phyloP scores from a whole-genome alignment of 495 filamentous ascomycete genomes.

The Parathielavia hyrcaniae region DNA sequence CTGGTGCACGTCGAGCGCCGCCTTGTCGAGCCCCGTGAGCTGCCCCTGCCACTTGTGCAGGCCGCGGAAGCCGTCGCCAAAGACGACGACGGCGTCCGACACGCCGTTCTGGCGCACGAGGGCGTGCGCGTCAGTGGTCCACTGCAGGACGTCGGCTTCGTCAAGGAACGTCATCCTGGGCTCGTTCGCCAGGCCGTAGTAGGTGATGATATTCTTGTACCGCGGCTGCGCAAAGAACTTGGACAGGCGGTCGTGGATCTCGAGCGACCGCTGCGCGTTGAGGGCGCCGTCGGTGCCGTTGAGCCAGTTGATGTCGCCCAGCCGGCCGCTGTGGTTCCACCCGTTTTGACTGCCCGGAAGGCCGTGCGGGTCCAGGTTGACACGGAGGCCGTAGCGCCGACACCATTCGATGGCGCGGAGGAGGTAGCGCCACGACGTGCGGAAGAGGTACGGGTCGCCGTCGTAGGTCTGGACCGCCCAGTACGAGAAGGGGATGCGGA shows the following conservation, averaged over 20 bases:
- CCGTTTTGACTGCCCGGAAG: slow-evolving; percentile 82
- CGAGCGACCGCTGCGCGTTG: slow-evolving; percentile 70
- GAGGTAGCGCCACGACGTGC: slow-evolving; percentile 89
- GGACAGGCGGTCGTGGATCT: slow-evolving; percentile 71
- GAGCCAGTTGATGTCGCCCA: slow-evolving; percentile 68
- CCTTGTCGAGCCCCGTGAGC: slow-evolving; percentile 48
- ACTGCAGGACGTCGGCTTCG: slow-evolving; percentile 54
- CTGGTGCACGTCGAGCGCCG: slow-evolving; percentile 89
- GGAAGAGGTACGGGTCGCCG: slow-evolving; percentile 79
- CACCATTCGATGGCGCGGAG: slow-evolving; percentile 88
- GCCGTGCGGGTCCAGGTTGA: slow-evolving; percentile 91
- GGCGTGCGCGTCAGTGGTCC: slow-evolving; percentile 59
- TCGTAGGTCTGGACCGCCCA: slow-evolving; percentile 87
- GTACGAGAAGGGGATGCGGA: slow-evolving; percentile 91
- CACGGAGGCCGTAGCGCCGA: slow-evolving; percentile 84
- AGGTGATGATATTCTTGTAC: slow-evolving; percentile 74
- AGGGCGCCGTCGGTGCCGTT: slow-evolving; percentile 62
- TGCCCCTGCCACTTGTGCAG: slow-evolving; percentile 70
- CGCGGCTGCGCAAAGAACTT: slow-evolving; percentile 79
- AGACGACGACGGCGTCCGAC: slow-evolving; percentile 54
- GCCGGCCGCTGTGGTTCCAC: slow-evolving; percentile 80
- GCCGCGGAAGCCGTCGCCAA: slow-evolving; percentile 82
- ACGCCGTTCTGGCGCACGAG: slow-evolving; percentile 67
- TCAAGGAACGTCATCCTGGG: slow-evolving; percentile 68
- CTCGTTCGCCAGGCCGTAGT: slow-evolving; percentile 86